Conservation (phyloP, 768 basidiomycete species). For the Naganishia randhawae region DNA sequence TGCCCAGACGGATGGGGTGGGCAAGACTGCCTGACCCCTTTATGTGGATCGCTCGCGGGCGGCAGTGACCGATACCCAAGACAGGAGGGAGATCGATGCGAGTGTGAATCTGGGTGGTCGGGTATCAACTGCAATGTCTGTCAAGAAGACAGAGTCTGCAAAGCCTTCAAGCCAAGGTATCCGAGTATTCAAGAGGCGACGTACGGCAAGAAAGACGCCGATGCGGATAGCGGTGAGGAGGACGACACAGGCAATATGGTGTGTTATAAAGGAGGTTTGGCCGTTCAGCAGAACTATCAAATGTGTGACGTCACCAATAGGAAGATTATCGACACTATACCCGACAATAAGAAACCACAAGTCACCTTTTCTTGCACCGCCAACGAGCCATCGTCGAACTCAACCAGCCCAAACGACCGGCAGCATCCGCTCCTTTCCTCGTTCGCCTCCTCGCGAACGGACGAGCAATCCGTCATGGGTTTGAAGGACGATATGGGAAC, state of each 20-base stretch:
- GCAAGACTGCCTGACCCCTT: constrained; percentile 85
- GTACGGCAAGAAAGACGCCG: constrained; percentile 25
- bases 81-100: constrained; percentile 68
- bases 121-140: constrained; percentile 99
- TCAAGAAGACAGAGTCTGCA: constrained; percentile 72
- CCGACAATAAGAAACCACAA: constrained; percentile 76
- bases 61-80: constrained; percentile 78
- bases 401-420: not conserved
- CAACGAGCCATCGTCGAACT: constrained; percentile 42
- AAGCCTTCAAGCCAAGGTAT: constrained; percentile 61
- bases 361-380: constrained; percentile 83
- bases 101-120: constrained; percentile 91
- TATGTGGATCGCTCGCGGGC: constrained; percentile 90
- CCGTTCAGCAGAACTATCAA: constrained; percentile 92
- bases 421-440: constrained; percentile 34
- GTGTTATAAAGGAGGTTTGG: constrained; percentile 88
- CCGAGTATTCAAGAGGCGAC: constrained; percentile 25
- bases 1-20: constrained; percentile 98
- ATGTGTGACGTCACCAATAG: constrained; percentile 97
- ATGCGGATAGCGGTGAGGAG: constrained; percentile 49
- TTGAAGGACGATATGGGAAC: constrained; percentile 56
- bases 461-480: not conserved
- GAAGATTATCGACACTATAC: constrained; percentile 91
- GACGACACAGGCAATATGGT: constrained; percentile 67
- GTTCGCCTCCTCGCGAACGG: constrained; percentile 23